Evolutionary conservation across 805 yeast genomes (phyloP), one percentile per base, ranked within the genome.

Genomic region (Wickerhamomyces queroliae): DNA sequence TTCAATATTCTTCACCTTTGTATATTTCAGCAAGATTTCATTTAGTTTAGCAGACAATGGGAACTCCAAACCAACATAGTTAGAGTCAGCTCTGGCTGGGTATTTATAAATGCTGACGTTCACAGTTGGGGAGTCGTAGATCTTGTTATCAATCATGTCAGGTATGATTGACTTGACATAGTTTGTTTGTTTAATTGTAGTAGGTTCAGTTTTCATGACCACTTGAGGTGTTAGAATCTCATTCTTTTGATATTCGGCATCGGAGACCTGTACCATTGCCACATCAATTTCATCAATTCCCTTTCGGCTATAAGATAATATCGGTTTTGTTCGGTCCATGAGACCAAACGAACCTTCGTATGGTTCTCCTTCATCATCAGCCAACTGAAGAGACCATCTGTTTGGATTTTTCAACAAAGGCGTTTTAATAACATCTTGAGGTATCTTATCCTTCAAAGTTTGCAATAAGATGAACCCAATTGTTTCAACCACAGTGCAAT

Each of bases 321-420:
- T 66, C 4, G 66, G 51, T 38, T 90, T 67, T 0, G 75, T 70
- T 46, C 97, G 66, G 33, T 83, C 91, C 40, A 93, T 64, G 1
- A 90, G 77, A 2, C 98, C 98, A 65, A 93, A 90, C 38, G 88
- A 86, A 26, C 76, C 82, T 49, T 95, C 99, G 39, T 87, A 89
- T 28, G 85, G 81, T 37, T 95, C 96, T 7, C 91, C 91, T 56
- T 90, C 97, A 37, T 91, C 98, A 57, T 93, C 99, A 1, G 84
- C 89, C 18, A 91, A 68, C 41, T 84, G 84, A 25, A 91, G 54
- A 39, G 81, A 70, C 93, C 95, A 88, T 43, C 62, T 59, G 50
- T 83, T 82, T 0, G 90, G 84, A 44, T 83, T 76, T 25, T 30
- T 41, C 3, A 43, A 15, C 5, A 8, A 9, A 7, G n/a, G 17